phyloP scores from a whole-genome alignment of 768 basidiomycete species.

The Suillus clintonianus region DNA sequence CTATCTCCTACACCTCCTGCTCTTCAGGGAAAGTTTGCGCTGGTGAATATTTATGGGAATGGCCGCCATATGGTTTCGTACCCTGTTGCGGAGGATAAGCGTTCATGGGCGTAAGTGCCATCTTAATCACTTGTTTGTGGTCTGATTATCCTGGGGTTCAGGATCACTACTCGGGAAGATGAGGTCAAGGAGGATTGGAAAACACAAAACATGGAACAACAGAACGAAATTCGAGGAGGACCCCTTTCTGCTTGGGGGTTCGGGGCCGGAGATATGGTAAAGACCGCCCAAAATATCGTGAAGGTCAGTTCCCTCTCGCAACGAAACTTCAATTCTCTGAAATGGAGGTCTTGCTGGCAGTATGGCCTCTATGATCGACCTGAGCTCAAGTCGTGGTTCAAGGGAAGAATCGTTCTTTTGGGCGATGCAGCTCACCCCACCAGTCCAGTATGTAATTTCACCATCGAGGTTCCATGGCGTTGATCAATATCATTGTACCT shows the following conservation, averaged over 20 bases:
- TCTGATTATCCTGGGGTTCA: background rate
- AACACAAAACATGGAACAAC: constrained; percentile 31
- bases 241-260: constrained; percentile 19
- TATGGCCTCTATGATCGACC: constrained; percentile 48
- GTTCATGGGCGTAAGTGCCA: constrained; percentile 40
- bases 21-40: constrained; percentile 15
- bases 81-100: constrained; percentile 29
- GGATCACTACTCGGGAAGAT: constrained; percentile 22
- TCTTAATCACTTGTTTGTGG: background rate
- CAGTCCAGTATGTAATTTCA: constrained; percentile 37
- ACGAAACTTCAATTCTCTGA: constrained; percentile 2
- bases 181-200: constrained; percentile 46
- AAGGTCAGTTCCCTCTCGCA: constrained; percentile 14
- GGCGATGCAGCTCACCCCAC: constrained; percentile 51
- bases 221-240: constrained; percentile 17
- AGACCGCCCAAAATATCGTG: constrained; percentile 11
- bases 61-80: constrained; percentile 40
- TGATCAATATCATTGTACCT: background rate
- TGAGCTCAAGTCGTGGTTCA: constrained; percentile 41
- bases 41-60: constrained; percentile 39
- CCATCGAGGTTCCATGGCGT: background rate
- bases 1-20: constrained; percentile 28
- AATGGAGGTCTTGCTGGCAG: constrained; percentile 16
- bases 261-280: constrained; percentile 20
- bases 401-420: constrained; percentile 42